Evolutionary conservation across 1,284 basidiomycete genomes (phyloP).

Genomic region (Ganoderma lingzhi): DNA sequence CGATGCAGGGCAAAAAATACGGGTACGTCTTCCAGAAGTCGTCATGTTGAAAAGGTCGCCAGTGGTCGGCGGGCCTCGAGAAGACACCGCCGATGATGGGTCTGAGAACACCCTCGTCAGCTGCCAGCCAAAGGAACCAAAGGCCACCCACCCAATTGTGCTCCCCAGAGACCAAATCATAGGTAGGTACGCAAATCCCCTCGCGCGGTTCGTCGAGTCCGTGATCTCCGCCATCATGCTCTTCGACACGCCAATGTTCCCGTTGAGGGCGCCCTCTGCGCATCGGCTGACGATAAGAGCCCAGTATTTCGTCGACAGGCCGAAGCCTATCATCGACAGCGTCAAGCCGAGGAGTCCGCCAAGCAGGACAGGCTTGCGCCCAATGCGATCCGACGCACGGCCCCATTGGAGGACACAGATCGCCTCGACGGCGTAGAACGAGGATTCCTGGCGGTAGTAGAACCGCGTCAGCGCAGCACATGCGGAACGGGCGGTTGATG

Average conservation of each 20-base stretch:
- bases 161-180: conserved; percentile 57
- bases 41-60: conserved; percentile 66
- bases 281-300: conserved; percentile 61
- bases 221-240: conserved; percentile 76
- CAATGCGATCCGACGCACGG: conserved; percentile 69
- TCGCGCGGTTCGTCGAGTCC: conserved; percentile 70
- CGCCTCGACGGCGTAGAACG: conserved; percentile 73
- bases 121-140: no score
- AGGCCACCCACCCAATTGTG: conserved; percentile 49
- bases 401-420: conserved; percentile 74
- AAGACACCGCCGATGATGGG: conserved; percentile 75
- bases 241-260: conserved; percentile 74
- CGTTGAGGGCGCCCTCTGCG: conserved; percentile 56
- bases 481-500: conserved; percentile 8
- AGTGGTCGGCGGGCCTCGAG: conserved; percentile 68
- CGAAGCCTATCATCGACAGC: conserved; percentile 72
- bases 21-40: conserved; percentile 70
- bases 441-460: conserved; percentile 59
- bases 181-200: conserved; percentile 70
- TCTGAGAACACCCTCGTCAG: conserved; percentile 39
- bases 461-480: not conserved
- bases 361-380: conserved; percentile 75
- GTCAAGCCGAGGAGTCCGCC: conserved; percentile 70
- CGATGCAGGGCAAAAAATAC: conserved; percentile 74
- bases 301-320: conserved; percentile 67